phyloP scores from a whole-genome alignment of 1,284 basidiomycete genomes.

The Cystobasidiaceae sp. region DNA sequence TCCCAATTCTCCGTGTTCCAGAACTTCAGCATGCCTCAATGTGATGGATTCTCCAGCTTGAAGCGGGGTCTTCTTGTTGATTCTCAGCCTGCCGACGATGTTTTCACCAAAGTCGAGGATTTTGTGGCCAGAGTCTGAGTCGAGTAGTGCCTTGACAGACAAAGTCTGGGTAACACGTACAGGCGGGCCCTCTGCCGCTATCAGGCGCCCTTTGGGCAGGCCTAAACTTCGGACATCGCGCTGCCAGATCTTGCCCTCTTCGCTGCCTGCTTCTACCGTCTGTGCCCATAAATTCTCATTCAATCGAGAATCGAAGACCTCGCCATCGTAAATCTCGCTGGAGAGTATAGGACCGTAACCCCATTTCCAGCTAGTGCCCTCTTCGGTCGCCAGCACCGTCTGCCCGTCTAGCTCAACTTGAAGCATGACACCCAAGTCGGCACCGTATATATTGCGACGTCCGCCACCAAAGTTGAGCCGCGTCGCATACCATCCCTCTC shows the following conservation, averaged over 20 bases:
- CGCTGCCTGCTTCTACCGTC: not conserved
- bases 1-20: constrained; percentile 44
- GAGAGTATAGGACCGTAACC: constrained; percentile 33
- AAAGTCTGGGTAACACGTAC: constrained; percentile 38
- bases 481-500: constrained; percentile 44
- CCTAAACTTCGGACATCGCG: not conserved
- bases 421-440: constrained; percentile 35
- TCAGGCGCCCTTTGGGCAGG: constrained; percentile 33
- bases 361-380: constrained; percentile 35
- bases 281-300: constrained; percentile 24
- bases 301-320: constrained; percentile 37
- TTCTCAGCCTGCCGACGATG: constrained; percentile 40
- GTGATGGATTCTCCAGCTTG: constrained; percentile 27
- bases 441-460: constrained; percentile 41
- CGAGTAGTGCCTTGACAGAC: constrained; percentile 39
- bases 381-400: constrained; percentile 32
- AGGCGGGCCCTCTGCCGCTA: constrained; percentile 42
- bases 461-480: constrained; percentile 38
- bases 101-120: constrained; percentile 46
- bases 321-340: constrained; percentile 45
- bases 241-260: not conserved
- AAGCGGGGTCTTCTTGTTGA: not conserved
- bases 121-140: constrained; percentile 40
- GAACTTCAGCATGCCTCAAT: constrained; percentile 42
- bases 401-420: constrained; percentile 42